Base-by-base conservation (phyloP, 257 asterid genomes). In the Paraleonurus japonicus region DNA sequence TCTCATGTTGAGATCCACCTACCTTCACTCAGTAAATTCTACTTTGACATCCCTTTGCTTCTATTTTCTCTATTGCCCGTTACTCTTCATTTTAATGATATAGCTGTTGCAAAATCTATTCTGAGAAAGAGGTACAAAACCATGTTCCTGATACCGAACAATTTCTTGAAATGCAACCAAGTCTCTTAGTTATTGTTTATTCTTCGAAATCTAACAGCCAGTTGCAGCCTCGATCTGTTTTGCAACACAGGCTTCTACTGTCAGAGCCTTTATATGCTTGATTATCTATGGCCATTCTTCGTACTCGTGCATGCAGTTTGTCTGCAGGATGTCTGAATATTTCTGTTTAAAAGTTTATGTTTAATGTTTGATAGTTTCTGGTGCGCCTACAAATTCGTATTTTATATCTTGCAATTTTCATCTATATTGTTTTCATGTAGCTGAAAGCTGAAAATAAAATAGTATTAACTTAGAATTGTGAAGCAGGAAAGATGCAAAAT, bases 401-500 rank as follows among this genome's bases (percentile, higher is more conserved):
- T 12, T 19, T 47, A 19, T 60, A 41, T 30, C 48, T 17, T 60
- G 41, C 15, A 35, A n/a, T 28, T 16, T 24, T 70, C 8, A 20
- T 35, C 4, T 22, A 3, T 12, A 13, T 22, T 37, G 28, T 37
- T 4, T n/a, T 13, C 24, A 22, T 60, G 67, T 70, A 19, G 47
- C 37, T 71, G 60, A 27, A 65, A 5, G 61, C 67, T 39, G 61
- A 66, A 30, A 53, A 7, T 30, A 39, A 19, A 41, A 16, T 15
- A 17, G 5, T 19, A 32, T 53, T 22, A 72, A 61, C 57, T 62
- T 69, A 35, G 71, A 53, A 15, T 51, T 70, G 51, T 75, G 79
- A 24, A 79, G 76, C 90, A 94, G 97, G 99, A 73, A 91, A 91
- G 86, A 88, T 94, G 90, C 93, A 81, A 66, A 90, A 86, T 73